Evolutionary conservation across 2,329 filamentous ascomycete species (phyloP), one percentile per base, ranked within the genome.

Genomic region (Lasiodiplodia sp.): DNA sequence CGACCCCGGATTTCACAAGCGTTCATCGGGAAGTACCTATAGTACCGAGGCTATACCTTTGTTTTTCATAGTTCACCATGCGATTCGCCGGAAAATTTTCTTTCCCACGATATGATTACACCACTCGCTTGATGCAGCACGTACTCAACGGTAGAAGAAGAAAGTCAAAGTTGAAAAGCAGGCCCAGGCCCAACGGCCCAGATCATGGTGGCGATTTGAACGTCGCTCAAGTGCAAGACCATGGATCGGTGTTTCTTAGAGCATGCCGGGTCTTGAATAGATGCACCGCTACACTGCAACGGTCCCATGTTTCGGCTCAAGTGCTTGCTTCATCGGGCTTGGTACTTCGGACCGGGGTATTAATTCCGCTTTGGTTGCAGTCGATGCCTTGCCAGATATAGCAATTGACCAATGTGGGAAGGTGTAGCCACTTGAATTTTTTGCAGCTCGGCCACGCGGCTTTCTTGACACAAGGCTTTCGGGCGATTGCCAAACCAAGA

Each of bases 391-490:
- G 40, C 40, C 40, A n/a, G 6, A 44, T 44, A 18, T n/a, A 44
- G 40, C 6, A 44, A 5, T 18, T 49, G 38, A 25, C 23, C 6
- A 14, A 49, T 4, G 18, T 37, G 18, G 40, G 34, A 49, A 18
- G 31, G 25, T 10, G 31, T 7, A 49, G 40, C 40, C 25, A 44
- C 25, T 18, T 51, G 44, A 16, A 47, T 47, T 60, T 47, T 47
- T 60, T 44, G 21, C 57, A 18, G 47, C 57, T n/a, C 51, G n/a
- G 58, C 58, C 44, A 37, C 58, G 58, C 58, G 58, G 44, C 44
- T 23, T 47, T 49, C 21, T 18, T 16, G 28, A 12, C 58, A 51
- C n/a, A 47, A 47, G n/a, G 40, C 56, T 60, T 23, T 60, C 38
- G 38, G 56, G 21, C 28, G 25, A 44, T 34, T 34, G 2, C 44